A percentile compares a stretch with the other conserved stretches of the same genome.
These are phyloP conservation scores for Echeveria elegans DNA, from an alignment of 164 flowering plant species.

Conservation along the genomic window DNA sequence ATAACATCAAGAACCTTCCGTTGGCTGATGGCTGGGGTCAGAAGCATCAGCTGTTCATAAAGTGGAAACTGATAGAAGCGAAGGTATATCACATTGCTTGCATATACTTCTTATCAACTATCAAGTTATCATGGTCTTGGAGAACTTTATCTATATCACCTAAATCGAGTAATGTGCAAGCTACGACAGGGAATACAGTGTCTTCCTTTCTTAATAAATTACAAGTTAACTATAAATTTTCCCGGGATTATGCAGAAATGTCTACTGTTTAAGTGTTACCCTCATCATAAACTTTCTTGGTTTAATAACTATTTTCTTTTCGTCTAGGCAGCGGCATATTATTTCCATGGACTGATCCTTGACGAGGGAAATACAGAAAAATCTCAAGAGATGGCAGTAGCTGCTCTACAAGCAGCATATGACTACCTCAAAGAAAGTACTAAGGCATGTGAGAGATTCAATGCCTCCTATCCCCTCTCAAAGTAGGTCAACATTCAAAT, in stretches of 20 bases:
- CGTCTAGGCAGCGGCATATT: constrained; percentile 89
- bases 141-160: too few relatives aligned
- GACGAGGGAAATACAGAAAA: constrained; percentile 94
- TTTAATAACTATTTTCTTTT: background rate
- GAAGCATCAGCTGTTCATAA: constrained; percentile 68
- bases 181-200: background rate
- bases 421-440: constrained; percentile 85
- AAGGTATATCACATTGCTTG: constrained; percentile 40
- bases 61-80: constrained; percentile 89
- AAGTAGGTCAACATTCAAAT: constrained; percentile 30
- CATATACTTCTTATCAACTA: background rate
- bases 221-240: background rate
- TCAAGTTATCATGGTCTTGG: background rate
- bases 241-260: background rate
- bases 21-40: constrained; percentile 87
- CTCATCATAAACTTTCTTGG: background rate
- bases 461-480: constrained; percentile 65
- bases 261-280: background rate
- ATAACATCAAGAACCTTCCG: constrained; percentile 67
- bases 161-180: background rate
- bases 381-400: constrained; percentile 89
- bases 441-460: constrained; percentile 59
- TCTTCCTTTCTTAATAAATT: too few relatives aligned
- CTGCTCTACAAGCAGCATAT: constrained; percentile 91
- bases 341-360: constrained; percentile 92